phyloP scores from a whole-genome alignment of 1,284 basidiomycete species.

The Abortiporus biennis region DNA sequence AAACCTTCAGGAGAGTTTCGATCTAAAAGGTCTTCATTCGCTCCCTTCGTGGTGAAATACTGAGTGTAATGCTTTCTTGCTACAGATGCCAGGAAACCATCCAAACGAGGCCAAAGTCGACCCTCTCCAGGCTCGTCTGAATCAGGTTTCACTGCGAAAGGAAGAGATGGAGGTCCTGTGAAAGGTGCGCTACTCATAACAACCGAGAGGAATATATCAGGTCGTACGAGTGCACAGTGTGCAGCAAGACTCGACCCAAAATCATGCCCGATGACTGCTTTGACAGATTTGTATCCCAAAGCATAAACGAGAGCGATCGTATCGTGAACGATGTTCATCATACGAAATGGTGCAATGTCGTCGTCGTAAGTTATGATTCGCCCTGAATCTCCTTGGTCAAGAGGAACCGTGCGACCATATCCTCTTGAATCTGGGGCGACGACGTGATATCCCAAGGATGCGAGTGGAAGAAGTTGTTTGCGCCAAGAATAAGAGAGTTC shows the following conservation, averaged over 20 bases:
- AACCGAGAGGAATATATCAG: constrained; percentile 48
- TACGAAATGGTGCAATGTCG: constrained; percentile 41
- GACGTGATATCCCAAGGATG: constrained; percentile 30
- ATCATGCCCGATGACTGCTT: constrained; percentile 54
- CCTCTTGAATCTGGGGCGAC: constrained; percentile 30
- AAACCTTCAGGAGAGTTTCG: constrained; percentile 35
- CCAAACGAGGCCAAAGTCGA: constrained; percentile 5
- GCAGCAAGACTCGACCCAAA: constrained; percentile 50
- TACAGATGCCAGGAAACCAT: constrained; percentile 30
- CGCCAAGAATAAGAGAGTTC: constrained; percentile 63
- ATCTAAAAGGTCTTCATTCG: constrained; percentile 46
- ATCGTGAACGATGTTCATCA: constrained; percentile 46
- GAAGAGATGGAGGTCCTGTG: constrained; percentile 33
- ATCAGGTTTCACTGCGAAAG: constrained; percentile 15
- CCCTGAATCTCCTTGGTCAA: constrained; percentile 9
- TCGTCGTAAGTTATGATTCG: constrained; percentile 41
- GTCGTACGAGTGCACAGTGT: constrained; percentile 44
- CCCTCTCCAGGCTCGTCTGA: constrained; percentile 3
- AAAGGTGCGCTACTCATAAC: constrained; percentile 58
- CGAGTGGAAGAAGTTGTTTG: constrained; percentile 44
- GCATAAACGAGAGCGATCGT: constrained; percentile 43
- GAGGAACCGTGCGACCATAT: constrained; percentile 25
- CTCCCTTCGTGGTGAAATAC: constrained; percentile 42
- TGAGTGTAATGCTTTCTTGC: constrained; percentile 54
- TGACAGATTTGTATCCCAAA: constrained; percentile 40